Evolutionary conservation across 148 eudicot genomes (phyloP), one percentile per base, ranked within the genome.

Genomic region (Hydrangea macrophylla): DNA sequence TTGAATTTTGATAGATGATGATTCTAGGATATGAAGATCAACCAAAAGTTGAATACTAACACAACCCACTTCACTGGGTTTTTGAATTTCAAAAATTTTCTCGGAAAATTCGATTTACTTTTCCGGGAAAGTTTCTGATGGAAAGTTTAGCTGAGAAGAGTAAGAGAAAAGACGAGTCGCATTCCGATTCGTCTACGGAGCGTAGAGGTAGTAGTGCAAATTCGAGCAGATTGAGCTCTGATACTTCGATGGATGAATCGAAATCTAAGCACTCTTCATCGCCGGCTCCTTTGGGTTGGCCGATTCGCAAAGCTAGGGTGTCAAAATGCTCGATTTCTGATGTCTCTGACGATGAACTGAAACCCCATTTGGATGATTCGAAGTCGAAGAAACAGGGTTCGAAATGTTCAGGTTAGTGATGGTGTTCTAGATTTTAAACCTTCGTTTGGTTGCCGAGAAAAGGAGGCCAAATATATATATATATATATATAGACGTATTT

Each of bases 241-340:
- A 80, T 53, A 61, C 48, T 53, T 73, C 73, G 20, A 27, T 50
- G 13, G 75, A 72, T 40, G 72, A 55, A 20, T 13, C 62, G 6
- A 44, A 68, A 54, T 62, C 12, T 10, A 76, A 60, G 59, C 60
- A 56, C 31, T 75, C 72, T 35, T 76, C 85, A 60, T 74, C 88
- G 4, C 77, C 82, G 58, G 62, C 86, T 58, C 77, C 77, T 9
- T 83, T 92, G 58, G 92, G 93, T 37, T 89, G 98, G 98, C 96
- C 96, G 0, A 85, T 89, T 64, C 62, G 71, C 23, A 92, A 89
- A 58, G 84, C 89, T 57, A 80, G 70, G 26, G 26, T 70, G 54
- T 65, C 73, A 22, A 76, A 69, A 63, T 31, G 78, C 9, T 59
- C 76, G 33, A n/a, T 64, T 75, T 59, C 62, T 48, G 88, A 74